A percentile compares a stretch with the other conserved stretches of the same genome.
Evolutionary conservation across 2,329 filamentous ascomycete species (phyloP).

Genomic region (Curvularia eragrostidis): DNA sequence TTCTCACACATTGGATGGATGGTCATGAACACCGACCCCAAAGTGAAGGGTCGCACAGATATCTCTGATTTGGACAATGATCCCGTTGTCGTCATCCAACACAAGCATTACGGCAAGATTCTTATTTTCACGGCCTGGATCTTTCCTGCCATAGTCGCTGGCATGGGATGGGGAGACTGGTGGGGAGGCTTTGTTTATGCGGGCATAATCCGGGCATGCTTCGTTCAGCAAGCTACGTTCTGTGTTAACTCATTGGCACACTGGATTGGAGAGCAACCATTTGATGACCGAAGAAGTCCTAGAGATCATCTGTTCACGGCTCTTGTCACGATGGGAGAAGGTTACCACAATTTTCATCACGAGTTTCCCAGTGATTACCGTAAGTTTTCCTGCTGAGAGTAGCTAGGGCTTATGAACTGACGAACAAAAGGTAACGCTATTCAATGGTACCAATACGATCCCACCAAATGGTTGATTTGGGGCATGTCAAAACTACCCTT

Average conservation of each 20-base stretch:
- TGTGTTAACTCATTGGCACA: slow-evolving; percentile 61
- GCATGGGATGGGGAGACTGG: slow-evolving; percentile 58
- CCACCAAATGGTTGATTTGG: slow-evolving; percentile 52
- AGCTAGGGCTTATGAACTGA: neutral
- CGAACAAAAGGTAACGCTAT: slow-evolving; percentile 46
- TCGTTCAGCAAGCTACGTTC: slow-evolving; percentile 60
- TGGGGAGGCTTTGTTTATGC: slow-evolving; percentile 57
- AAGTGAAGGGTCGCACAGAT: slow-evolving; percentile 57
- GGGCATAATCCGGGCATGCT: slow-evolving; percentile 57
- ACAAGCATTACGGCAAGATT: slow-evolving; percentile 54
- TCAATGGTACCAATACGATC: slow-evolving; percentile 49
- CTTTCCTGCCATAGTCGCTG: slow-evolving; percentile 55
- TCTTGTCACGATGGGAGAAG: slow-evolving; percentile 51
- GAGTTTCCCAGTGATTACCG: slow-evolving; percentile 50
- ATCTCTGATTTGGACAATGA: slow-evolving; percentile 60
- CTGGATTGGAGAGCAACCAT: slow-evolving; percentile 57
- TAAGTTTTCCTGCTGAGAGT: neutral
- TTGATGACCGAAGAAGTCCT: slow-evolving; percentile 49
- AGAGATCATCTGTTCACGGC: slow-evolving; percentile 50
- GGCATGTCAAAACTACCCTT: slow-evolving; percentile 40
- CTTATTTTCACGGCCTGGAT: slow-evolving; percentile 53
- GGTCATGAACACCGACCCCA: slow-evolving; percentile 59
- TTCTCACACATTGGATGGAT: slow-evolving; percentile 60
- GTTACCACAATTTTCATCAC: slow-evolving; percentile 53
- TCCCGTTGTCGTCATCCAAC: slow-evolving; percentile 56